phyloP scores from a whole-genome alignment of 2,329 filamentous ascomycete genomes.

The Ophiostoma populinum region DNA sequence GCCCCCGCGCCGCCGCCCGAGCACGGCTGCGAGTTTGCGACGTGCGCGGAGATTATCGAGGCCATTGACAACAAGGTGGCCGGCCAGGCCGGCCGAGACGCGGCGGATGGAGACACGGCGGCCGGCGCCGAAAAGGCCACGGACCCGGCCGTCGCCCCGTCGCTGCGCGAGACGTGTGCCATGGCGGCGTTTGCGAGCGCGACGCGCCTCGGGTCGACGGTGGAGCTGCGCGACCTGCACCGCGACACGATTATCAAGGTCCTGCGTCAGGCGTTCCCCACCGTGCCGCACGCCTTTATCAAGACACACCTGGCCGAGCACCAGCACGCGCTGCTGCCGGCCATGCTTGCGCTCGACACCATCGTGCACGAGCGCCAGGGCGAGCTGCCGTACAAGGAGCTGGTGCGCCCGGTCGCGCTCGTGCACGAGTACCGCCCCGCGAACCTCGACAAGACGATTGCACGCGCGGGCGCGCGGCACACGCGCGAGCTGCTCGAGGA shows the following conservation, averaged over 20 bases:
- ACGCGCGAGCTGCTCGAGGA: constrained; percentile 22
- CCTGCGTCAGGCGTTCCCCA: constrained; percentile 20
- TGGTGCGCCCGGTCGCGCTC: constrained; percentile 9
- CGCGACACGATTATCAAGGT: constrained; percentile 12
- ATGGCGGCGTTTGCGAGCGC: constrained; percentile 11
- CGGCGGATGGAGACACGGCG: constrained; percentile 7
- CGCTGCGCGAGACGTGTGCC: constrained; percentile 1
- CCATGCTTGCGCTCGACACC: constrained; percentile 19
- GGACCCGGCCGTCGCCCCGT: constrained; percentile 4
- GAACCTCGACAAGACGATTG: constrained; percentile 11
- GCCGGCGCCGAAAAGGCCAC: constrained; percentile 11
- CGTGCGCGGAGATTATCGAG: background rate
- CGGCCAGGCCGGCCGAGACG: constrained; percentile 5
- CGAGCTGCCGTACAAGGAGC: constrained; percentile 16
- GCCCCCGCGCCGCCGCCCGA: no score
- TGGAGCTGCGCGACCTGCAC: background rate
- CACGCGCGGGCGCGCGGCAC: background rate
- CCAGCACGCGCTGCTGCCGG: constrained; percentile 17
- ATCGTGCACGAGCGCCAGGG: constrained; percentile 11
- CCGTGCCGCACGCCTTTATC: constrained; percentile 15
- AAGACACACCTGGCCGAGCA: constrained; percentile 12
- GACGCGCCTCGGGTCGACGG: no score
- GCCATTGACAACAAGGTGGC: no score
- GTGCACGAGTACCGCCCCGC: constrained; percentile 10
- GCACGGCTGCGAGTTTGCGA: no score